Conservation (phyloP, 2,329 filamentous ascomycete genomes). For the Penicillium sp. region DNA sequence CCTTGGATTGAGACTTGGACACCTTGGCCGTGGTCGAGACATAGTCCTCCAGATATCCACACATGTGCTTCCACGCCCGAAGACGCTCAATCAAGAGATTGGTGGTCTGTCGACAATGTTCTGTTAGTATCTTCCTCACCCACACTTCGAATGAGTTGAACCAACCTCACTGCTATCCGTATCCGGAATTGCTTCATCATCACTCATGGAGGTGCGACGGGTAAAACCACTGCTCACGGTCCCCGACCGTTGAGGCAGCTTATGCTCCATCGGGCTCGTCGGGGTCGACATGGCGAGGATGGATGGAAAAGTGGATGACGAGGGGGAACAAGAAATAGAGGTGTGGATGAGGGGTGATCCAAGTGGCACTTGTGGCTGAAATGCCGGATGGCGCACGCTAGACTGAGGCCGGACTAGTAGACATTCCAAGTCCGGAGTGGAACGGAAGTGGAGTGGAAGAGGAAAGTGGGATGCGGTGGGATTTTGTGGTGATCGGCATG, state of each 20-base stretch:
- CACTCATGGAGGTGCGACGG: slow-evolving; percentile 33
- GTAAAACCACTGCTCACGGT: slow-evolving; percentile 31
- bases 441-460: not conserved
- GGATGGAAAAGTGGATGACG: not conserved
- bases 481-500: not conserved
- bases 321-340: not conserved
- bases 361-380: too few species aligned
- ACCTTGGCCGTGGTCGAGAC: slow-evolving; percentile 77
- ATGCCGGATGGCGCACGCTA: too few species aligned
- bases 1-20: slow-evolving; percentile 78
- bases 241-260: slow-evolving; percentile 32
- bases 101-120: slow-evolving; percentile 52
- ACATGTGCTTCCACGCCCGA: slow-evolving; percentile 92
- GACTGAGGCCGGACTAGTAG: not conserved
- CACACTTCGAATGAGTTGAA: too few species aligned
- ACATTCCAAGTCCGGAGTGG: too few species aligned
- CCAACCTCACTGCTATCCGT: slow-evolving; percentile 41
- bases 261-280: slow-evolving; percentile 26
- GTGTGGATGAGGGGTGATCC: too few species aligned
- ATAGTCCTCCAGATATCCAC: slow-evolving; percentile 87
- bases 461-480: slow-evolving; percentile 3
- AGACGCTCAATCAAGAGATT: slow-evolving; percentile 78
- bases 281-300: slow-evolving; percentile 25
- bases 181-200: slow-evolving; percentile 39
- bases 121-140: too few species aligned